A percentile compares a stretch with the other conserved stretches of the same genome.
Evolutionary conservation across 2,329 filamentous ascomycete genomes (phyloP).

Genomic region (Trichoderma sp.): DNA sequence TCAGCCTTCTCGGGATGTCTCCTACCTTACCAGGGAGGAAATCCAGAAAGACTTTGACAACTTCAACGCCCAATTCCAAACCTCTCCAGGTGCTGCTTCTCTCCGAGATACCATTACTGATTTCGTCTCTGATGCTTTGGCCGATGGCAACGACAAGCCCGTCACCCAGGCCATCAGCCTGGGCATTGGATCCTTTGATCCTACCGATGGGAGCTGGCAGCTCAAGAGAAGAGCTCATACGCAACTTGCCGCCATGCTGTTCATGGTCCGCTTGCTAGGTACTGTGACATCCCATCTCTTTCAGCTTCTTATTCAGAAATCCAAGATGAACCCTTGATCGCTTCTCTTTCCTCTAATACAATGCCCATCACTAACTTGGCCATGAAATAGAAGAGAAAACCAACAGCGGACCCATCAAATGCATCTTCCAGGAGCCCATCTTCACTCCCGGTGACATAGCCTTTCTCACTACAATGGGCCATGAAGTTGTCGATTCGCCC

Average conservation of each 20-base stretch:
- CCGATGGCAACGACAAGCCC: not conserved
- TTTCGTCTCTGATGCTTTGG: not conserved
- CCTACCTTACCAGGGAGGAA: not conserved
- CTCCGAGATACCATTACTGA: not conserved
- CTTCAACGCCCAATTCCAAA: not conserved
- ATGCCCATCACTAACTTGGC: not conserved
- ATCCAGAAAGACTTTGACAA: not conserved
- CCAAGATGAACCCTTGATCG: not conserved
- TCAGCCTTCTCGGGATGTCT: not conserved
- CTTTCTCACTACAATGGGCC: conserved; percentile 46
- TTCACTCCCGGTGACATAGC: conserved; percentile 48
- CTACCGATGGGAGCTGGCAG: conserved; percentile 46
- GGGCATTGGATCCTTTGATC: conserved; percentile 55
- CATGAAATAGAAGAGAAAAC: not conserved
- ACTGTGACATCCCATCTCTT: conserved; percentile 29
- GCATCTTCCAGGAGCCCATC: conserved; percentile 54
- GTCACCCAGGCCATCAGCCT: conserved; percentile 48
- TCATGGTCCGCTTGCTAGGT: conserved; percentile 47
- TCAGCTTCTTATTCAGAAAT: not conserved
- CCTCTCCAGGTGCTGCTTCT: not conserved
- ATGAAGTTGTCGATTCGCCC: conserved; percentile 51
- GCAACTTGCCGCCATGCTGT: conserved; percentile 51
- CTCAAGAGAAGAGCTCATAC: conserved; percentile 45
- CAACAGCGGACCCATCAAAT: conserved; percentile 31
- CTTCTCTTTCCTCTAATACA: not conserved